Evolutionary conservation across 2,329 filamentous ascomycete genomes (phyloP).

Genomic region (Cladosporium sp.): DNA sequence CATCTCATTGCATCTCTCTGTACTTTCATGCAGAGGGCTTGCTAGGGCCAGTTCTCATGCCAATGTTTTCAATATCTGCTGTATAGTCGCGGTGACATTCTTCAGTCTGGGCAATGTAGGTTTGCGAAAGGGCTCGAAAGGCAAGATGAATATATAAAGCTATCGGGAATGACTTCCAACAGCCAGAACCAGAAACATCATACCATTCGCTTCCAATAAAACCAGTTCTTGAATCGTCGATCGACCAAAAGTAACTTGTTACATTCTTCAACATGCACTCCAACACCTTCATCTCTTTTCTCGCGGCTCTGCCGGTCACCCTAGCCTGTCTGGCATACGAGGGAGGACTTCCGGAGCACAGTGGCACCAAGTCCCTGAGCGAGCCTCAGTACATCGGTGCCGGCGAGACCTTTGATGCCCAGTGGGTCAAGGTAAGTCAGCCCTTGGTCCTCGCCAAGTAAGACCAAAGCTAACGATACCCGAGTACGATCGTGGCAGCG

Average conservation of each 20-base stretch:
- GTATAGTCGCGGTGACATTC: neutral
- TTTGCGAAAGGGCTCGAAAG: neutral
- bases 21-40: neutral
- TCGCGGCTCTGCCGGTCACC: constrained; percentile 22
- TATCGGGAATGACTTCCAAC: neutral
- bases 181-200: neutral
- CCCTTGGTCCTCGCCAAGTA: fast-evolving
- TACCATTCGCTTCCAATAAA: neutral
- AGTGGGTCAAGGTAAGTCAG: constrained; percentile 25
- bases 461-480: neutral
- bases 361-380: constrained; percentile 14
- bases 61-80: neutral
- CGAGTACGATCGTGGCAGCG: constrained; percentile 35
- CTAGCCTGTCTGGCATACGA: constrained; percentile 19
- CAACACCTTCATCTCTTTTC: constrained; percentile 14
- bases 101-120: neutral
- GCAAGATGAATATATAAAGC: neutral
- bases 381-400: constrained; percentile 40
- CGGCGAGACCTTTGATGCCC: constrained; percentile 37
- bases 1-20: neutral
- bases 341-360: constrained; percentile 16
- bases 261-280: constrained; percentile 4
- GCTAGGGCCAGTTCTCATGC: neutral
- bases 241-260: neutral
- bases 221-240: neutral